A percentile compares a stretch with the other conserved stretches of the same genome.
These are phyloP conservation scores for Oenanthe javanica DNA, from an alignment of 140 eudicot species.

Conservation along the genomic window DNA sequence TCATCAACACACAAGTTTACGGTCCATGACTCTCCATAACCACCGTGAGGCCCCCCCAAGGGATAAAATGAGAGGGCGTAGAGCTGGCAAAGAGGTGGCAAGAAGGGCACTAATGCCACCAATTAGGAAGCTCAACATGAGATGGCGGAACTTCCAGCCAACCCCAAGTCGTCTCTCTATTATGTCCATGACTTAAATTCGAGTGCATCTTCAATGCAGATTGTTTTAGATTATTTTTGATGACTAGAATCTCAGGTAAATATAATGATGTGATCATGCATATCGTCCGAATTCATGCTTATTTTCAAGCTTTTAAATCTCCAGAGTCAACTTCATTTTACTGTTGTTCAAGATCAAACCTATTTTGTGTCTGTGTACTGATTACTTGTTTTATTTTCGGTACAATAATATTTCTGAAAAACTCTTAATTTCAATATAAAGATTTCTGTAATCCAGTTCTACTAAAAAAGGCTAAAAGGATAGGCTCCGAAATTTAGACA, in stretches of 20 bases:
- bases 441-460: not conserved
- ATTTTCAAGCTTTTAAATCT: not conserved
- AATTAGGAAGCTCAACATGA: slow-evolving; percentile 20
- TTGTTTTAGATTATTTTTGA: not conserved
- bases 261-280: not conserved
- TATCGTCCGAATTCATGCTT: not conserved
- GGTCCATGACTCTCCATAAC: not conserved
- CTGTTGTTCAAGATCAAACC: not conserved
- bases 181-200: slow-evolving; percentile 44
- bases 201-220: not conserved
- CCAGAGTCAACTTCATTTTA: not conserved
- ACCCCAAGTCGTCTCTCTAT: slow-evolving; percentile 74
- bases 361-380: not conserved
- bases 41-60: slow-evolving; percentile 15
- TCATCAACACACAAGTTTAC: not conserved
- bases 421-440: not conserved
- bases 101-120: slow-evolving; percentile 74
- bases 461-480: not conserved
- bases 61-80: slow-evolving; percentile 24
- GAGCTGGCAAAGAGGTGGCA: slow-evolving; percentile 52
- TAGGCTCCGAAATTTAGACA: not conserved
- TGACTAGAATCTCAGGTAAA: not conserved
- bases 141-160: slow-evolving; percentile 64
- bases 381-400: not conserved
- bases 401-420: not conserved